These are phyloP conservation scores for Aureobasidium mangrovei DNA, from an alignment of 2,329 filamentous ascomycete species.

Conservation along the genomic window DNA sequence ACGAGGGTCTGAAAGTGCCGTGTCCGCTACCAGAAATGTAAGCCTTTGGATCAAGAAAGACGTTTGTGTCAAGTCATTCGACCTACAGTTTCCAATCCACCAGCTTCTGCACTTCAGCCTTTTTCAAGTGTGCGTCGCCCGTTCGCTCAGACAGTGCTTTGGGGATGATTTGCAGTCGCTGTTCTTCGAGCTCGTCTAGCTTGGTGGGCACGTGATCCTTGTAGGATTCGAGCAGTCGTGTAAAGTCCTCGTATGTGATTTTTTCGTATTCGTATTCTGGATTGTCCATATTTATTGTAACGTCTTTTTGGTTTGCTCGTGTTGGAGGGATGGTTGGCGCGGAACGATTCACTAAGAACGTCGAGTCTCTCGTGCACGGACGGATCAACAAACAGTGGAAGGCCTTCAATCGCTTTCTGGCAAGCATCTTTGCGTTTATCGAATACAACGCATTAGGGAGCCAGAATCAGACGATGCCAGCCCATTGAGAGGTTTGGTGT, in stretches of 20 bases:
- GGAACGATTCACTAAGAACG: not conserved
- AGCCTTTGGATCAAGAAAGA: not conserved
- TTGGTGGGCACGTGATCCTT: slow-evolving; percentile 20
- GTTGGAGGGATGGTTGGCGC: not conserved
- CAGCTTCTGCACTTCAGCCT: slow-evolving; percentile 51
- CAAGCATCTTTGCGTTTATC: not conserved
- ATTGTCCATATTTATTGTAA: not conserved
- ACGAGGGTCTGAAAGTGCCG: slow-evolving; percentile 41
- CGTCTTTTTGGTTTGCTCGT: not conserved
- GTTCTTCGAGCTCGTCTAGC: slow-evolving; percentile 51
- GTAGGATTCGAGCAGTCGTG: slow-evolving; percentile 21
- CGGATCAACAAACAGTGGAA: slow-evolving; percentile 1
- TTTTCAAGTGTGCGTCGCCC: slow-evolving; percentile 37
- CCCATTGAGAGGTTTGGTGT: too few relatives aligned
- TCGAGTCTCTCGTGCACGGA: not conserved
- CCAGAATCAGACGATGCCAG: too few relatives aligned
- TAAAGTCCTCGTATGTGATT: slow-evolving; percentile 21
- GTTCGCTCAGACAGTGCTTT: slow-evolving; percentile 35
- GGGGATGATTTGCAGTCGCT: slow-evolving; percentile 50
- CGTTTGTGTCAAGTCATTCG: not conserved
- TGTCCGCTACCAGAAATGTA: slow-evolving; percentile 32
- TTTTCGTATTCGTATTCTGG: slow-evolving; percentile 14
- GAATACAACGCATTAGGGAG: too few relatives aligned
- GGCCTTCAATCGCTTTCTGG: not conserved
- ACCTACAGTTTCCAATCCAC: slow-evolving; percentile 65